Evolutionary conservation across 179 eudicot species (phyloP), one percentile per base, ranked within the genome.

Genomic region (Dionaea muscipula): DNA sequence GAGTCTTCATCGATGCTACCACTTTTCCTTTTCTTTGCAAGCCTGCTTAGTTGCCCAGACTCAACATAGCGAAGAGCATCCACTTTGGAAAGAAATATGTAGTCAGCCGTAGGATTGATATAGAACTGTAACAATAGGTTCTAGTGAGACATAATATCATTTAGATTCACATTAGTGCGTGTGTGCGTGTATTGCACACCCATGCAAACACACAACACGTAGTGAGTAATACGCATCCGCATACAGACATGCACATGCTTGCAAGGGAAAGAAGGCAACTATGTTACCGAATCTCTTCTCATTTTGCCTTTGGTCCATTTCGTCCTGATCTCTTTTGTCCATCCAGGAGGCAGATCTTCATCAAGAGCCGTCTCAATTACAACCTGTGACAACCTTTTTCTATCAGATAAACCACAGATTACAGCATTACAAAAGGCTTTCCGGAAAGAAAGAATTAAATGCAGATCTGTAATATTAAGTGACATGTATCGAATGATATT

Each of bases 261-360:
- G 23, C 33, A 50, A 8, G 60, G 39, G 16, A 16, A 25, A 54
- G 40, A 28, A 44, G 58, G 25, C 25, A 45, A 59, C 47, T 53
- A 36, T 27, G 25, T 5, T 84, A 87, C 94, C 78, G 82, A 66
- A 59, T 80, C 83, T 56, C 63, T 74, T 71, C 83, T 72, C 33
- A 46, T 49, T 61, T 58, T 40, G 47, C 44, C 47, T 18, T 64
- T 68, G 27, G 1, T 38, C 71, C 53, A 49, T 53, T 67, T 69
- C 49, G 64, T 71, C 58, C 68, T 80, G 60, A 62, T 71, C 58
- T 87, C 96, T 75, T 80, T 85, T 23, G 78, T 72, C 96, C 96
- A 88, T 35, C 94, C 96, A 45, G 81, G 53, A 6, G 96, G 96
- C 56, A 88, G 64, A 31, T 67, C 82, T 53, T 88, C 76, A 47